Evolutionary conservation across 352 stramenopile genomes (phyloP).

Genomic region (Phytophthora sp.): DNA sequence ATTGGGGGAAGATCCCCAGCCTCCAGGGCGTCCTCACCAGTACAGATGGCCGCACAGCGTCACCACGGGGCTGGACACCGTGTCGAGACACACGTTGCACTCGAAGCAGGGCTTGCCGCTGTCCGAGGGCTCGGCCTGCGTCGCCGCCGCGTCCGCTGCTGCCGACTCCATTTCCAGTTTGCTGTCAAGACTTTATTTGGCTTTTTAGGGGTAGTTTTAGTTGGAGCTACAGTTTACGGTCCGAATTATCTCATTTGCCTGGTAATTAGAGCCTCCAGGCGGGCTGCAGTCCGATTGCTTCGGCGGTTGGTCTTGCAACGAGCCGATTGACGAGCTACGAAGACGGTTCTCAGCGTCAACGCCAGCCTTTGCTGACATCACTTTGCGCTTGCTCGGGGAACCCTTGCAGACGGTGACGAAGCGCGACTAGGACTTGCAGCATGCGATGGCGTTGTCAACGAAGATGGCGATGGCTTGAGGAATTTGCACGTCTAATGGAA

Average conservation of each 20-base stretch:
- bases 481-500: constrained; percentile 31
- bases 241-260: no score
- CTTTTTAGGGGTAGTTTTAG: neutral
- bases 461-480: constrained; percentile 1
- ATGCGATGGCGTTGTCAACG: constrained; percentile 44
- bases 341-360: constrained; percentile 29
- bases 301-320: constrained; percentile 39
- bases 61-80: constrained; percentile 85
- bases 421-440: constrained; percentile 11
- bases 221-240: constrained; percentile 5
- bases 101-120: constrained; percentile 58
- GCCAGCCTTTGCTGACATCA: constrained; percentile 35
- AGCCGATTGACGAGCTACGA: constrained; percentile 45
- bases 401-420: constrained; percentile 25
- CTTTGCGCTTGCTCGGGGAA: constrained; percentile 60
- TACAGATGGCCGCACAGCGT: constrained; percentile 92
- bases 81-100: constrained; percentile 92
- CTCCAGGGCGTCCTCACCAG: constrained; percentile 53
- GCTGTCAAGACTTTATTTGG: constrained; percentile 5
- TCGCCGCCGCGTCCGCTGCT: constrained; percentile 3
- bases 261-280: constrained; percentile 7
- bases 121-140: constrained; percentile 17
- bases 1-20: neutral
- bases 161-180: constrained; percentile 13
- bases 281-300: neutral